A percentile compares a stretch with the other conserved stretches of the same genome.
Evolutionary conservation across 176 grass and related monocot genomes (phyloP).

Genomic region (Oryza australiensis): DNA sequence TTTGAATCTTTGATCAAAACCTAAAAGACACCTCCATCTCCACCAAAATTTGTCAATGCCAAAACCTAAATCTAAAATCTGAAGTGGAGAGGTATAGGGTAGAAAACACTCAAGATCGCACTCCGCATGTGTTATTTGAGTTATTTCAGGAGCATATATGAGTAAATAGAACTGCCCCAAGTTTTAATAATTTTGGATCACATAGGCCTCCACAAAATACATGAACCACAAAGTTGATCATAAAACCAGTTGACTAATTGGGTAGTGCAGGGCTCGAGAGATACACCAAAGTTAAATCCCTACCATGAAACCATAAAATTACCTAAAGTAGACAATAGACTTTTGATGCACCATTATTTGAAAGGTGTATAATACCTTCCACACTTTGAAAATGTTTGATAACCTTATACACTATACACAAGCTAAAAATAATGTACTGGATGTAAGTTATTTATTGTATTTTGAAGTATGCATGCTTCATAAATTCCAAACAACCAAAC

Average conservation of each 20-base stretch:
- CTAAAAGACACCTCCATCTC: background rate
- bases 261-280: background rate
- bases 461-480: background rate
- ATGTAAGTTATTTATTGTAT: background rate
- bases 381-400: background rate
- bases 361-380: background rate
- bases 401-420: background rate
- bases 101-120: background rate
- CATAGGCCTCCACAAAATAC: background rate
- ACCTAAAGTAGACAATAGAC: background rate
- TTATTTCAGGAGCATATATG: background rate
- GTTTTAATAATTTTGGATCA: background rate
- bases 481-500: background rate
- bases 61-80: background rate
- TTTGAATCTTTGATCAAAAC: background rate
- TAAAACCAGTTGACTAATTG: background rate
- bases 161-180: background rate
- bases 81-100: background rate
- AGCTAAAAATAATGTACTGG: background rate
- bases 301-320: background rate
- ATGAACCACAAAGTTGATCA: background rate
- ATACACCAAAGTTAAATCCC: background rate
- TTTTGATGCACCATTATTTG: background rate
- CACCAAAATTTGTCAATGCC: background rate
- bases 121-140: background rate